Percentiles rank a stretch among this genome's conserved stretches.
These are phyloP conservation scores for Akebia trifoliata DNA, from an alignment of 164 flowering plant genomes.

Conservation along the genomic window DNA sequence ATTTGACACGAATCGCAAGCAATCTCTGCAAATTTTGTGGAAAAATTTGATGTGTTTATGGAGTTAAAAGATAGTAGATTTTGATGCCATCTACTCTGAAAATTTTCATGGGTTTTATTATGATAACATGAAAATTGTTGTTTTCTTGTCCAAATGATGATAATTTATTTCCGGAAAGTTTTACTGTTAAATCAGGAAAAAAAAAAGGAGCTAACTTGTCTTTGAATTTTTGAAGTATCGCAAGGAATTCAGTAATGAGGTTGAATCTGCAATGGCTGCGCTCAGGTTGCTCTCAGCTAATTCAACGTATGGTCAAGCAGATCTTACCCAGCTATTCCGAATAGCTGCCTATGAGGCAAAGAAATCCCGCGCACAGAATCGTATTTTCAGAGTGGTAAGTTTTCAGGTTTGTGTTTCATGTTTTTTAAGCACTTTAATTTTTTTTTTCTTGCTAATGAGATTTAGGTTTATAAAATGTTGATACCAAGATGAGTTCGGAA, in stretches of 20 bases:
- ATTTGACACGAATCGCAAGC: neutral
- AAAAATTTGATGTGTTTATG: neutral
- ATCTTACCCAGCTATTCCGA: constrained; percentile 75
- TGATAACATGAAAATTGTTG: neutral
- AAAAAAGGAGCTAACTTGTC: neutral
- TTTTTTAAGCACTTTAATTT: neutral
- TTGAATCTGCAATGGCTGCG: constrained; percentile 55
- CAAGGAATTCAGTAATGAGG: constrained; percentile 77
- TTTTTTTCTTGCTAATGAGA: no score
- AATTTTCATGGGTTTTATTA: neutral
- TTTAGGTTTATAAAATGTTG: neutral
- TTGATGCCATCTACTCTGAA: neutral
- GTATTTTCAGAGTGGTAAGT: constrained; percentile 82
- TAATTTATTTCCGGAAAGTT: neutral
- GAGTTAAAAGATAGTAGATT: neutral
- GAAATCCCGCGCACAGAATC: constrained; percentile 71
- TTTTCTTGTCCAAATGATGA: no score
- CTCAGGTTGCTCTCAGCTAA: constrained; percentile 49
- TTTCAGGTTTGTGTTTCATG: neutral
- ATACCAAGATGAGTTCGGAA: neutral
- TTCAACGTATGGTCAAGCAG: constrained; percentile 56
- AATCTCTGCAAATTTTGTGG: neutral
- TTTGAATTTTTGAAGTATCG: constrained; percentile 39
- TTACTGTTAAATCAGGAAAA: neutral
- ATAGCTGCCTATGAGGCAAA: constrained; percentile 88